Evolutionary conservation across 352 stramenopile genomes (phyloP).

Genomic region (Phytophthora brassicae): DNA sequence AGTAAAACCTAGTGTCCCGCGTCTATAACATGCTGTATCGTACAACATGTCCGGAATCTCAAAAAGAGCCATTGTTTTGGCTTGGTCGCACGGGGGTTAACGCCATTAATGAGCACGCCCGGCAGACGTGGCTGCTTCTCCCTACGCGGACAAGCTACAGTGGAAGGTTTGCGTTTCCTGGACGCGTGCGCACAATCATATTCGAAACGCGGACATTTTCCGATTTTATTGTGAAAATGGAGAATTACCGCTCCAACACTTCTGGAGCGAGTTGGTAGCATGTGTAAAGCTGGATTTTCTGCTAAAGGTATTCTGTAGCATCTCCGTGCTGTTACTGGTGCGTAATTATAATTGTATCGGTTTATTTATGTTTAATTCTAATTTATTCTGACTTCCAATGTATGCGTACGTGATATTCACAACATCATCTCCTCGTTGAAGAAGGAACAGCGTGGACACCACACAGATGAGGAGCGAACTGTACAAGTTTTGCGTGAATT

Average conservation of each 20-base stretch:
- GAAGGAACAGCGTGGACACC: neutral
- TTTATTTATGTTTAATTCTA: too few relatives aligned
- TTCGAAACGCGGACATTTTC: too few relatives aligned
- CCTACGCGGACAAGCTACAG: too few relatives aligned
- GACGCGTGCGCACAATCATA: too few relatives aligned
- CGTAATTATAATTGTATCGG: too few relatives aligned
- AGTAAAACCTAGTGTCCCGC: neutral
- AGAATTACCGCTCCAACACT: constrained; percentile 3
- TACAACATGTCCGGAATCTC: neutral
- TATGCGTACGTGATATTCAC: constrained; percentile 10
- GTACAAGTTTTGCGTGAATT: constrained; percentile 11
- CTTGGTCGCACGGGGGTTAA: neutral
- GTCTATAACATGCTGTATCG: neutral
- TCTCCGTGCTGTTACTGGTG: constrained; percentile 4
- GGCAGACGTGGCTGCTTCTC: too few relatives aligned
- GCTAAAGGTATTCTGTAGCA: constrained; percentile 10
- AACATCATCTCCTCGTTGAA: neutral
- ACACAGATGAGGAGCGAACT: constrained; percentile 3
- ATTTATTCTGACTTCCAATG: neutral
- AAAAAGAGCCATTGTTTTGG: neutral
- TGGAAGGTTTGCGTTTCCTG: too few relatives aligned
- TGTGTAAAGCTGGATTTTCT: constrained; percentile 1
- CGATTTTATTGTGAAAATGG: neutral
- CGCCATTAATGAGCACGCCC: too few relatives aligned
- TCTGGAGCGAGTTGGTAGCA: neutral